Percentiles rank a stretch among this genome's conserved stretches.
These are phyloP conservation scores for Fraxinus sp. DNA, from an alignment of 305 asterid genomes.

Conservation along the genomic window DNA sequence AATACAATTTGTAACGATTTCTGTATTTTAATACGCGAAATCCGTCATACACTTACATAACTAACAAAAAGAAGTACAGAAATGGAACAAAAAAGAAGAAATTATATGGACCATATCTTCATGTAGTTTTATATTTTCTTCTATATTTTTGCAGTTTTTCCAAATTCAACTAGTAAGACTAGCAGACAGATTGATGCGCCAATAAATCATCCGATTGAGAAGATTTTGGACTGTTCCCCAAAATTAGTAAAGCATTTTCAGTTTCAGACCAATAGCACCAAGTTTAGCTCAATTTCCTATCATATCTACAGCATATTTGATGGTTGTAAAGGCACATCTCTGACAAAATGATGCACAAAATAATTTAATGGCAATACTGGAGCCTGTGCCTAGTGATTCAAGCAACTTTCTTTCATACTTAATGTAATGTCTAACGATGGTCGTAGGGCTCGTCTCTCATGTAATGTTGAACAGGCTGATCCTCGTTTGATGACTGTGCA, in stretches of 20 bases:
- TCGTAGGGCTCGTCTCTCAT: slow-evolving; percentile 7
- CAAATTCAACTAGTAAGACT: slow-evolving; percentile 40
- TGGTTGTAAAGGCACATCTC: too few species aligned
- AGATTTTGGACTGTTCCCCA: slow-evolving; percentile 20
- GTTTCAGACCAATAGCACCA: not conserved
- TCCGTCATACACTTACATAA: not conserved
- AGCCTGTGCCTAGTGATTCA: too few species aligned
- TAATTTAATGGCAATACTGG: too few species aligned
- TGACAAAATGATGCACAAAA: too few species aligned
- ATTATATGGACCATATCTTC: slow-evolving; percentile 43
- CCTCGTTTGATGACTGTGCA: too few species aligned
- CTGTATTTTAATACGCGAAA: too few species aligned
- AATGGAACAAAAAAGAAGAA: not conserved
- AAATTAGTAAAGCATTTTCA: slow-evolving; percentile 8
- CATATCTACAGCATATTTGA: too few species aligned
- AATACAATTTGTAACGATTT: too few species aligned
- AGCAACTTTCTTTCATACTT: too few species aligned
- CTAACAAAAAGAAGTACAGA: not conserved
- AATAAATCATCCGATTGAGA: slow-evolving; percentile 20
- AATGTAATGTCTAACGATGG: too few species aligned
- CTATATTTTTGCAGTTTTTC: slow-evolving; percentile 41
- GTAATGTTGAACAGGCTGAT: slow-evolving; percentile 13
- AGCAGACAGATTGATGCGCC: slow-evolving; percentile 27
- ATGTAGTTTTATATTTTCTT: slow-evolving; percentile 30
- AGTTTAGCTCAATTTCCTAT: too few species aligned